Conservation (phyloP, 2,329 filamentous ascomycete genomes). For the Aureobasidium mangrovei region DNA sequence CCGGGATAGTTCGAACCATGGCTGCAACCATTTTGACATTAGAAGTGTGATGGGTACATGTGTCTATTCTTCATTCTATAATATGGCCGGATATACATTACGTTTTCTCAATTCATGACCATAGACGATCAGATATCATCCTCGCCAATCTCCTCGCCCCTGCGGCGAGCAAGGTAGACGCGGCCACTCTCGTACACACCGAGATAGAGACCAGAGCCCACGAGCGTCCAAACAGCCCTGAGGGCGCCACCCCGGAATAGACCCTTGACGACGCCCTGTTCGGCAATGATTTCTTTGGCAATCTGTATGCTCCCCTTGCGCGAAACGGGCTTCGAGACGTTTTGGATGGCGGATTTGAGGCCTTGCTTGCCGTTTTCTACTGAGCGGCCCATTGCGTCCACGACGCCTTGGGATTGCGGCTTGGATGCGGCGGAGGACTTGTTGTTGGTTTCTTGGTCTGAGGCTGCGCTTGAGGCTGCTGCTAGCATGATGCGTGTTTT, state of each 20-base stretch:
- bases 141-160: constrained; percentile 34
- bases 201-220: constrained; percentile 76
- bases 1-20: too few species aligned
- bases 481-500: constrained; percentile 84
- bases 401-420: constrained; percentile 20
- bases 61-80: too few species aligned
- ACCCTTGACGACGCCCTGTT: constrained; percentile 57
- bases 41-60: too few species aligned
- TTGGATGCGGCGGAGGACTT: constrained; percentile 13
- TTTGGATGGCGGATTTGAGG: constrained; percentile 22
- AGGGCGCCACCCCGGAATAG: constrained; percentile 69
- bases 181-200: constrained; percentile 78
- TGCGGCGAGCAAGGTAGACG: constrained; percentile 37
- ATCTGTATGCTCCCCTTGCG: constrained; percentile 46
- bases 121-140: constrained; percentile 17
- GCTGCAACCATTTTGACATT: too few species aligned
- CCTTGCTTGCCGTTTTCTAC: constrained; percentile 16
- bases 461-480: constrained; percentile 36
- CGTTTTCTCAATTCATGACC: too few species aligned
- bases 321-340: constrained; percentile 24
- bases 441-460: constrained; percentile 17
- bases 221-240: constrained; percentile 68
- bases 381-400: constrained; percentile 35
- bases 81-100: too few species aligned
- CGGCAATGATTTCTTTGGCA: constrained; percentile 53